Evolutionary conservation across 768 basidiomycete genomes (phyloP).

Genomic region (Nevesoporus exiguus): DNA sequence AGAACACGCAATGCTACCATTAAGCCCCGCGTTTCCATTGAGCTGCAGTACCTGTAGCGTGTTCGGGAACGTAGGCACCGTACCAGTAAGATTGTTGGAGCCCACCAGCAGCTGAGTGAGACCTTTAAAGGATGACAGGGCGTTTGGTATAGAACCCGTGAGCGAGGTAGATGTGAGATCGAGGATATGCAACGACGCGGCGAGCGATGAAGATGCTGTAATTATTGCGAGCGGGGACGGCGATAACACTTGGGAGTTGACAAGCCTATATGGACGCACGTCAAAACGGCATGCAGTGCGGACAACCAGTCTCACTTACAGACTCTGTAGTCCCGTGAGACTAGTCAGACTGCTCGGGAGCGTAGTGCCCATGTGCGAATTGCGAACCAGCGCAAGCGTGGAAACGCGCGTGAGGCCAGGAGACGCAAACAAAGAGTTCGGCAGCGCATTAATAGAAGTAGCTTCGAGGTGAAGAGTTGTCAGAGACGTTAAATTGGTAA

Average conservation of each 20-base stretch:
- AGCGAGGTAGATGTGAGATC: conserved; percentile 41
- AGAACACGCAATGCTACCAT: conserved; percentile 24
- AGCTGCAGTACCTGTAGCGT: conserved; percentile 35
- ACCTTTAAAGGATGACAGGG: conserved; percentile 32
- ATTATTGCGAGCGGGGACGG: conserved; percentile 33
- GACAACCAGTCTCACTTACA: conserved; percentile 31
- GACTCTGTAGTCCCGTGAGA: conserved; percentile 33
- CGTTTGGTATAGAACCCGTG: conserved; percentile 35
- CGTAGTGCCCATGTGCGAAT: conserved; percentile 36
- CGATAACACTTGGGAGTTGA: conserved; percentile 36
- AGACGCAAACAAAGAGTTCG: conserved; percentile 33
- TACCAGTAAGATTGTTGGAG: conserved; percentile 35
- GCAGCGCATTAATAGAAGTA: conserved; percentile 37
- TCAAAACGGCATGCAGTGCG: background rate
- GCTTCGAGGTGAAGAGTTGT: conserved; percentile 40
- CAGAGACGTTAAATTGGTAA: conserved; percentile 37
- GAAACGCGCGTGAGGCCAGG: conserved; percentile 32
- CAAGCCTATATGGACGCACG: conserved; percentile 23
- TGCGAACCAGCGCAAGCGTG: conserved; percentile 38
- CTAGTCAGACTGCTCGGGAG: conserved; percentile 36
- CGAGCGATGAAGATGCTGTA: conserved; percentile 31
- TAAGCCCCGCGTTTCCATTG: conserved; percentile 36
- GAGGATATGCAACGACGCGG: conserved; percentile 33
- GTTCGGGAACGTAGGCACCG: conserved; percentile 36
- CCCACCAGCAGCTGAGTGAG: conserved; percentile 39